Percentiles rank a stretch among this genome's conserved stretches.
Conservation (phyloP, 1,284 basidiomycete genomes). For the Rhodotorula sp. region DNA sequence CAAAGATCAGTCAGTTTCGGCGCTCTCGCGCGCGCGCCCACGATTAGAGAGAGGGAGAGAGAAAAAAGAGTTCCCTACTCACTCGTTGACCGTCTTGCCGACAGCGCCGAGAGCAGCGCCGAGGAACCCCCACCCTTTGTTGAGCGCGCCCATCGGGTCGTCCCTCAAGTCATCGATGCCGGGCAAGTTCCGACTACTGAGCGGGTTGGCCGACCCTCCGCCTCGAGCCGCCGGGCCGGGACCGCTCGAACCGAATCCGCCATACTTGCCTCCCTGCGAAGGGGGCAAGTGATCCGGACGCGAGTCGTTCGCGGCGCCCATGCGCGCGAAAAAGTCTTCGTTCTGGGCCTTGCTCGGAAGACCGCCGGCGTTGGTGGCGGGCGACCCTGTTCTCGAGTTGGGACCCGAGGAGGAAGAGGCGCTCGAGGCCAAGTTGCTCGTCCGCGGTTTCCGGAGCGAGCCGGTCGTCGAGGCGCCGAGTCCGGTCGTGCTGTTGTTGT, state of each 20-base stretch:
- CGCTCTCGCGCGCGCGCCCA: not conserved
- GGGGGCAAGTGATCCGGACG: slow-evolving; percentile 72
- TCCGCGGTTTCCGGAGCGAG: slow-evolving; percentile 18
- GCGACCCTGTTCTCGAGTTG: slow-evolving; percentile 50
- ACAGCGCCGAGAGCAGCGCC: slow-evolving; percentile 71
- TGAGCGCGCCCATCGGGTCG: slow-evolving; percentile 70
- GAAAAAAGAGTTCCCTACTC: slow-evolving; percentile 45
- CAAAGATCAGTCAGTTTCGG: not conserved
- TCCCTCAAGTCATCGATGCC: slow-evolving; percentile 70
- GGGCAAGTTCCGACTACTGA: slow-evolving; percentile 70
- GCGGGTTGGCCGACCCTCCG: slow-evolving; percentile 51
- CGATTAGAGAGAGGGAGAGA: not conserved
- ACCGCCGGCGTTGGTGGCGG: not conserved
- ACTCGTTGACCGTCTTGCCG: slow-evolving; percentile 69
- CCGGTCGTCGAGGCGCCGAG: not conserved
- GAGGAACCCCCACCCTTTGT: slow-evolving; percentile 81
- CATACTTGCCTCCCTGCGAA: slow-evolving; percentile 79
- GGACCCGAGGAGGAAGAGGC: not conserved
- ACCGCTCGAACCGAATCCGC: slow-evolving; percentile 76
- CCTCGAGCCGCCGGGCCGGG: slow-evolving; percentile 51
- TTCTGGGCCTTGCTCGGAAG: slow-evolving; percentile 61
- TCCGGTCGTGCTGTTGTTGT: slow-evolving; percentile 33
- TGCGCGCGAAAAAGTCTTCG: slow-evolving; percentile 69
- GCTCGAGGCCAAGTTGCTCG: not conserved
- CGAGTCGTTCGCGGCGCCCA: slow-evolving; percentile 69